Evolutionary conservation across 202 grass and related monocot species (phyloP).

Genomic region (Setaria viridis): DNA sequence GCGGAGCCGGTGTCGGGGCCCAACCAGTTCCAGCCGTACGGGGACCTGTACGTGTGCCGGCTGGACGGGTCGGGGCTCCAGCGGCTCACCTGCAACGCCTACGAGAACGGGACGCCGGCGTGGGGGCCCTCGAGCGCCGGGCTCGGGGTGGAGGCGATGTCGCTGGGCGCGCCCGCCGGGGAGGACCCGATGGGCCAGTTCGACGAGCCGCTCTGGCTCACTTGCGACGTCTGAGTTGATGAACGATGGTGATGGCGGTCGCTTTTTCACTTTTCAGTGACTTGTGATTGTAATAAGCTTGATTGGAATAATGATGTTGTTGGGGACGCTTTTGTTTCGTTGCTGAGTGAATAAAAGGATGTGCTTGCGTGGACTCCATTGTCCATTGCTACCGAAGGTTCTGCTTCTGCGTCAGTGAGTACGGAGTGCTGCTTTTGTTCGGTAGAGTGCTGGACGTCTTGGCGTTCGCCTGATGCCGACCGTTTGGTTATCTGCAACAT

Average conservation of each 20-base stretch:
- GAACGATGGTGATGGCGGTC: neutral
- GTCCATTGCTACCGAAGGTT: neutral
- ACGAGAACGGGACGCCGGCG: slow-evolving; percentile 87
- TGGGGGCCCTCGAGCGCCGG: slow-evolving; percentile 41
- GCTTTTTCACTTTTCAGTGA: neutral
- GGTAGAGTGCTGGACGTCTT: neutral
- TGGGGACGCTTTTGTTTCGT: neutral
- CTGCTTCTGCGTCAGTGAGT: neutral
- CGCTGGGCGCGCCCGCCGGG: slow-evolving; percentile 33
- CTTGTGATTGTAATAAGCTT: neutral
- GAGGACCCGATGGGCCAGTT: slow-evolving; percentile 69
- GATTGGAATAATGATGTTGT: neutral
- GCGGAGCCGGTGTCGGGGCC: slow-evolving; percentile 70
- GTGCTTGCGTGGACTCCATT: slow-evolving; percentile 29
- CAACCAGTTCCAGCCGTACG: slow-evolving; percentile 94
- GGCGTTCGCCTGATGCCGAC: neutral
- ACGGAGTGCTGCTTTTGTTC: neutral
- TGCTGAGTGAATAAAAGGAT: neutral
- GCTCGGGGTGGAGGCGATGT: slow-evolving; percentile 29
- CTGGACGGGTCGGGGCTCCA: slow-evolving; percentile 63
- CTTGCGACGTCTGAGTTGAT: slow-evolving; percentile 48
- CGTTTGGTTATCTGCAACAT: neutral
- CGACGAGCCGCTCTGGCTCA: slow-evolving; percentile 77
- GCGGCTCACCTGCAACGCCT: slow-evolving; percentile 81
- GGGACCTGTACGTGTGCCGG: slow-evolving; percentile 75